Evolutionary conservation across 192 early-diverging fungal species (phyloP).

Genomic region (Dimargaris verticillata): DNA sequence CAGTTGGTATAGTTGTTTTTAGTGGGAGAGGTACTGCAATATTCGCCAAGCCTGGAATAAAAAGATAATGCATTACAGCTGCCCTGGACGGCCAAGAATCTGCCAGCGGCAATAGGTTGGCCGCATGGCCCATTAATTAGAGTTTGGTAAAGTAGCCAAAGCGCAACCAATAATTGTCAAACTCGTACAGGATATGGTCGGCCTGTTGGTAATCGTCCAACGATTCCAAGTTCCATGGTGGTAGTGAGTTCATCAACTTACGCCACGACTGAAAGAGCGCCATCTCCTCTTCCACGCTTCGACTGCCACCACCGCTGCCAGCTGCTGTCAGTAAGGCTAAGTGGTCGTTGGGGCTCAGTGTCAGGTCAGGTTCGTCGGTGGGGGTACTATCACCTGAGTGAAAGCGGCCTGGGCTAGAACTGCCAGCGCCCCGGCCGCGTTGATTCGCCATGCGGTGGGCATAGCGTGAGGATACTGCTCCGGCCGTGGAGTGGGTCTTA

Average conservation of each 20-base stretch:
- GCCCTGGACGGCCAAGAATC: too few species aligned
- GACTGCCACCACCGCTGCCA: neutral
- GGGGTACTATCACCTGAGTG: neutral
- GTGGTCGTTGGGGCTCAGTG: neutral
- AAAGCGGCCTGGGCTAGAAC: neutral
- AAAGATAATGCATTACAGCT: too few species aligned
- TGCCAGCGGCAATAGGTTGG: too few species aligned
- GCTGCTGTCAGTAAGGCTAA: slow-evolving; percentile 1
- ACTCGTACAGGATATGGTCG: slow-evolving; percentile 62
- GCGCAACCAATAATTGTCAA: slow-evolving; percentile 63
- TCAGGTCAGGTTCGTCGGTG: neutral
- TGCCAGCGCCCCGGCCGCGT: neutral
- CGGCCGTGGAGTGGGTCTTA: slow-evolving; percentile 24
- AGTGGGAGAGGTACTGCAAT: too few species aligned
- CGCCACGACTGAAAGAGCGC: slow-evolving; percentile 13
- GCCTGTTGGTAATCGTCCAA: slow-evolving; percentile 43
- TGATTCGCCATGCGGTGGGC: slow-evolving; percentile 3
- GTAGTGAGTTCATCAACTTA: slow-evolving; percentile 6
- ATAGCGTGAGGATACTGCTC: neutral
- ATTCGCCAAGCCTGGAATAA: too few species aligned
- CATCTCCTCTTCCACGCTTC: slow-evolving; percentile 5
- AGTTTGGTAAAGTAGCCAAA: slow-evolving; percentile 50
- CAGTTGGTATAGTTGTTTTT: too few species aligned
- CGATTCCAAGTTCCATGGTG: slow-evolving; percentile 24
- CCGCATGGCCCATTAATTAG: too few species aligned